Evolutionary conservation across 495 filamentous ascomycete genomes (phyloP).

Genomic region (Penicillium cataractarum): DNA sequence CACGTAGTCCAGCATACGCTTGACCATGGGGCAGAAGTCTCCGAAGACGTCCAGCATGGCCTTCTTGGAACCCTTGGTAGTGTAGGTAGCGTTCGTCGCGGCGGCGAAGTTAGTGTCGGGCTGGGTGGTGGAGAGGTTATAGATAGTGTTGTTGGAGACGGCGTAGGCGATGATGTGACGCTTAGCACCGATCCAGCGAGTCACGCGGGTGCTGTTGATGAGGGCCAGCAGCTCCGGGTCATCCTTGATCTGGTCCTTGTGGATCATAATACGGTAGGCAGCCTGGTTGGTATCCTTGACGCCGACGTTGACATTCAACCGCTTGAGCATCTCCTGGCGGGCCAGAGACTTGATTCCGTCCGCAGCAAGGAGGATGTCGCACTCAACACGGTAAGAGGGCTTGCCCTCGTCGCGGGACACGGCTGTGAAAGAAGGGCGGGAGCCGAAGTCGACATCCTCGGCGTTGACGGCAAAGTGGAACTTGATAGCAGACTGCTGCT

Average conservation of each 20-base stretch:
- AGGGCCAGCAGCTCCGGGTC: conserved; percentile 71
- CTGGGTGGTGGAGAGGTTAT: conserved; percentile 78
- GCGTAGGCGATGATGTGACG: conserved; percentile 85
- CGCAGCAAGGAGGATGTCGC: conserved; percentile 70
- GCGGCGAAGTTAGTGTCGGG: conserved; percentile 73
- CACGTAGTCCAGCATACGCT: conserved; percentile 74
- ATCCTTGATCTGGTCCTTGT: conserved; percentile 63
- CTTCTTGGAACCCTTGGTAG: conserved; percentile 69
- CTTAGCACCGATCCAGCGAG: conserved; percentile 77
- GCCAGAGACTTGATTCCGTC: conserved; percentile 75
- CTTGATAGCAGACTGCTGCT: conserved; percentile 63
- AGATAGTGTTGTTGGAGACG: conserved; percentile 71
- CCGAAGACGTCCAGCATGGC: conserved; percentile 67
- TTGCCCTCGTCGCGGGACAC: conserved; percentile 57
- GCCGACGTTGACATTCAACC: conserved; percentile 55
- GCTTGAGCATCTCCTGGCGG: conserved; percentile 62
- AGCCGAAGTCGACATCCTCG: conserved; percentile 53
- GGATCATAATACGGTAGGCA: conserved; percentile 85
- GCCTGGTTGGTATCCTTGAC: conserved; percentile 76
- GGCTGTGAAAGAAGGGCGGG: conserved; percentile 58
- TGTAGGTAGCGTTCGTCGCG: conserved; percentile 75
- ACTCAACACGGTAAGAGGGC: conserved; percentile 54
- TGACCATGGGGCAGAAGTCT: conserved; percentile 73
- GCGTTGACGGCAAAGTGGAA: conserved; percentile 67
- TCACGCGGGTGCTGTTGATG: conserved; percentile 66